These are phyloP conservation scores for Fonsecaea monophora DNA, from an alignment of 2,329 filamentous ascomycete genomes.

Conservation along the genomic window DNA sequence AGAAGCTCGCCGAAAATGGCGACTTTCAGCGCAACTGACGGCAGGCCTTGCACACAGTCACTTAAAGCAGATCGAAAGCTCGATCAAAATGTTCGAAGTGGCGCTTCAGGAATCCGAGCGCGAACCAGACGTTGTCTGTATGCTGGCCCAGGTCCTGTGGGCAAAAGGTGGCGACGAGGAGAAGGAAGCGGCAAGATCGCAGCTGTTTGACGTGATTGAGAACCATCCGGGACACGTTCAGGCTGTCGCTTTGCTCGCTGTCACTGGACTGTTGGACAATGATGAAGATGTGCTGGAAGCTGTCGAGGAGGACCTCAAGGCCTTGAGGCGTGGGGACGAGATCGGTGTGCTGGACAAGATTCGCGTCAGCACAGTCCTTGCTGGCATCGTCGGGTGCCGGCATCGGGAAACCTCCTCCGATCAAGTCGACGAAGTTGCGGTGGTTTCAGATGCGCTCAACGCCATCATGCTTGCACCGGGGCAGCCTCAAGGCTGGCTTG, in stretches of 20 bases:
- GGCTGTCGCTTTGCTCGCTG: constrained; percentile 79
- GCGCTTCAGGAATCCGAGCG: constrained; percentile 73
- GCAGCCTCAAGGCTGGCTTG: constrained; percentile 80
- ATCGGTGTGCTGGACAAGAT: constrained; percentile 69
- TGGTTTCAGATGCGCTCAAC: constrained; percentile 69
- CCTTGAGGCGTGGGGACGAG: constrained; percentile 70
- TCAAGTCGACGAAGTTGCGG: constrained; percentile 56
- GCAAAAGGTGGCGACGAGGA: constrained; percentile 79
- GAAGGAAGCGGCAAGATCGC: constrained; percentile 75
- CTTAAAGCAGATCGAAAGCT: constrained; percentile 67
- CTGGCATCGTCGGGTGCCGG: constrained; percentile 71
- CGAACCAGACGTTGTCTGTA: constrained; percentile 82
- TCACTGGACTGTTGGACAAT: constrained; percentile 80
- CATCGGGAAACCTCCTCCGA: constrained; percentile 51
- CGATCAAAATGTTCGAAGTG: constrained; percentile 78
- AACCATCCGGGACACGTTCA: constrained; percentile 75
- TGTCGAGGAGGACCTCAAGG: constrained; percentile 77
- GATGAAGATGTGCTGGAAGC: constrained; percentile 81
- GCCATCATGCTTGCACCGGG: constrained; percentile 83
- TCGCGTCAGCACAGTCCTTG: constrained; percentile 75
- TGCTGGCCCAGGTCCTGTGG: constrained; percentile 92
- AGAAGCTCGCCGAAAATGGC: constrained; percentile 71
- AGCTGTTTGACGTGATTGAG: constrained; percentile 81
- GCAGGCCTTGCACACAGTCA: constrained; percentile 84
- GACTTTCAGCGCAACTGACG: constrained; percentile 84